phyloP scores from a whole-genome alignment of 192 early-diverging fungal genomes.

The Ambispora gerdemannii region DNA sequence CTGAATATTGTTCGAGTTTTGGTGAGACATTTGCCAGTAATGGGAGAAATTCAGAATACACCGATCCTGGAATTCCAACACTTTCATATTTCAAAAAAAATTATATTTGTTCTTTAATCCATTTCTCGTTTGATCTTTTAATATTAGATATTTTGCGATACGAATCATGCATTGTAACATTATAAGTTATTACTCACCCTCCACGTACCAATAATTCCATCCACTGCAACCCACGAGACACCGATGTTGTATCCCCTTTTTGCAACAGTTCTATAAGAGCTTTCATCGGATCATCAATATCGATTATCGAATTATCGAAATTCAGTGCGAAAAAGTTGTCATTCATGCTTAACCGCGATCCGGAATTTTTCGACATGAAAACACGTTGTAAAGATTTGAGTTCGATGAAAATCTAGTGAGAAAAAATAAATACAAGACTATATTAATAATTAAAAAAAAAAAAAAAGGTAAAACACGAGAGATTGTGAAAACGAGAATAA shows the following conservation, averaged over 20 bases:
- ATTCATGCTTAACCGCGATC: neutral
- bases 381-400: conserved; percentile 22
- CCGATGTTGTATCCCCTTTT: conserved; percentile 22
- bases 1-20: conserved; percentile 29
- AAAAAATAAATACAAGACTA: neutral
- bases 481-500: neutral
- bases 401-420: conserved; percentile 17
- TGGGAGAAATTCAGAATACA: conserved; percentile 35
- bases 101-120: neutral
- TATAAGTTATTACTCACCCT: conserved; percentile 32
- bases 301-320: neutral
- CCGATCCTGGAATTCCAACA: conserved; percentile 36
- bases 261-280: conserved; percentile 32
- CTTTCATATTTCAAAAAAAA: conserved; percentile 26
- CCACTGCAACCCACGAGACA: conserved; percentile 40
- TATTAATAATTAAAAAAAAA: neutral
- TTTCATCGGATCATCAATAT: conserved; percentile 30
- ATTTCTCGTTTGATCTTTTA: too few species aligned
- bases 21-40: conserved; percentile 24
- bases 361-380: neutral
- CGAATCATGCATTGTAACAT: neutral
- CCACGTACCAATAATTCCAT: conserved; percentile 37
- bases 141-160: too few species aligned
- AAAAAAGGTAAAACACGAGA: neutral
- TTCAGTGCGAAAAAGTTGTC: neutral